Percentiles rank a stretch among this genome's conserved stretches.
Evolutionary conservation across 2,329 filamentous ascomycete species (phyloP).

Genomic region (Colletotrichum theobromicola): DNA sequence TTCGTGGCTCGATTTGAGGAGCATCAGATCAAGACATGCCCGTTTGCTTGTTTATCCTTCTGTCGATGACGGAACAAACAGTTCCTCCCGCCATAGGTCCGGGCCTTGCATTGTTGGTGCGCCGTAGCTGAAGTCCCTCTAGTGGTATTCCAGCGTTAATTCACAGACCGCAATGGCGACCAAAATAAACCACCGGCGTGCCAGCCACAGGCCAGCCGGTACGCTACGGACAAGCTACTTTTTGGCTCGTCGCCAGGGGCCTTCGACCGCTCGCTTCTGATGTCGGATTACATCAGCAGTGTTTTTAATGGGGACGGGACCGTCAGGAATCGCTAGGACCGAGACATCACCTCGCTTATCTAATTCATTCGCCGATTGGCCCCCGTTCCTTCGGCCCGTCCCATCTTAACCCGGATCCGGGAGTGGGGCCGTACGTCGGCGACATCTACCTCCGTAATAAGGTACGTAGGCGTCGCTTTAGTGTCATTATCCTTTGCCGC

Average conservation of each 20-base stretch:
- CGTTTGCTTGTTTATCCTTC: not conserved
- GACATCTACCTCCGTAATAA: too few species aligned
- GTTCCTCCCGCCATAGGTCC: not conserved
- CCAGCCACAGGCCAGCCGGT: slow-evolving; percentile 7
- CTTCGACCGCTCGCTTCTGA: not conserved
- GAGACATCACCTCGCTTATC: not conserved
- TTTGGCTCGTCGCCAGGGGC: not conserved
- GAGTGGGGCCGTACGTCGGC: not conserved
- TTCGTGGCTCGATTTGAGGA: not conserved
- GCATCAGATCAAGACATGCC: not conserved
- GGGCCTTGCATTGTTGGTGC: not conserved
- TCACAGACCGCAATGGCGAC: not conserved
- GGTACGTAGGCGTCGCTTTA: too few species aligned
- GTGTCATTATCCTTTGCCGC: too few species aligned
- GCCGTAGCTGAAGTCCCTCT: not conserved
- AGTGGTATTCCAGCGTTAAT: not conserved
- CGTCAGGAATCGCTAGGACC: not conserved
- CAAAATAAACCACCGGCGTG: not conserved
- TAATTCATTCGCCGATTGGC: not conserved
- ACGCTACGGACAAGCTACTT: not conserved
- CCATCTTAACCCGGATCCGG: not conserved
- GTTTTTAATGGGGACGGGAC: not conserved
- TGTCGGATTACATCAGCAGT: slow-evolving; percentile 2
- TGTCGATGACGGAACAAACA: not conserved
- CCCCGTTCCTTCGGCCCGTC: not conserved